phyloP scores from a whole-genome alignment of 2,329 filamentous ascomycete genomes.

The Dactylellina drechsleri region DNA sequence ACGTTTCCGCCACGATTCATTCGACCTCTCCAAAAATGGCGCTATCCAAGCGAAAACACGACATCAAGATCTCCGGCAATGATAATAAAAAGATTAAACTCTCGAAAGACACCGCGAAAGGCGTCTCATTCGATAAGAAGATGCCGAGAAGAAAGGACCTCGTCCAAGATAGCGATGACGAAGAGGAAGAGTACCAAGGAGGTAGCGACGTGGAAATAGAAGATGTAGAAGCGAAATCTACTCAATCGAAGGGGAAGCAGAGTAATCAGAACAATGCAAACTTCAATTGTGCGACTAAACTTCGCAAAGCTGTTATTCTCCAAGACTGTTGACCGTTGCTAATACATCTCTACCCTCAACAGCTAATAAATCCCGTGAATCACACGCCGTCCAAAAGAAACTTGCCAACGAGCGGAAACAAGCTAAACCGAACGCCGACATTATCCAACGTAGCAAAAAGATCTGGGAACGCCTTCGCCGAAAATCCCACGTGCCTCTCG shows the following conservation, averaged over 20 bases:
- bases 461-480: slow-evolving; percentile 92
- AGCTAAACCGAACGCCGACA: slow-evolving; percentile 90
- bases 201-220: slow-evolving; percentile 61
- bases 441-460: slow-evolving; percentile 89
- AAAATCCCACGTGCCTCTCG: slow-evolving; percentile 90
- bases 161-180: slow-evolving; percentile 59
- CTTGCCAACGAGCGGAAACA: slow-evolving; percentile 88
- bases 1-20: background rate
- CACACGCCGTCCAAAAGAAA: slow-evolving; percentile 91
- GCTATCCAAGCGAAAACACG: slow-evolving; percentile 44
- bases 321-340: background rate
- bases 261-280: slow-evolving; percentile 60
- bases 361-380: slow-evolving; percentile 79
- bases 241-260: slow-evolving; percentile 62
- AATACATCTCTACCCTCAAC: slow-evolving; percentile 18
- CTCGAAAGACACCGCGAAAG: slow-evolving; percentile 33
- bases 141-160: slow-evolving; percentile 41
- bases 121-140: slow-evolving; percentile 33
- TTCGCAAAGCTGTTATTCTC: slow-evolving; percentile 15
- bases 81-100: slow-evolving; percentile 49
- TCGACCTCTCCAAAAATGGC: slow-evolving; percentile 29
- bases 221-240: slow-evolving; percentile 61
- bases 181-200: slow-evolving; percentile 62
- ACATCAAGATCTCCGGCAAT: slow-evolving; percentile 39
- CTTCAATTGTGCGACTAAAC: slow-evolving; percentile 38